Base-by-base conservation (phyloP, 768 basidiomycete genomes). In the Auricularia sp. region DNA sequence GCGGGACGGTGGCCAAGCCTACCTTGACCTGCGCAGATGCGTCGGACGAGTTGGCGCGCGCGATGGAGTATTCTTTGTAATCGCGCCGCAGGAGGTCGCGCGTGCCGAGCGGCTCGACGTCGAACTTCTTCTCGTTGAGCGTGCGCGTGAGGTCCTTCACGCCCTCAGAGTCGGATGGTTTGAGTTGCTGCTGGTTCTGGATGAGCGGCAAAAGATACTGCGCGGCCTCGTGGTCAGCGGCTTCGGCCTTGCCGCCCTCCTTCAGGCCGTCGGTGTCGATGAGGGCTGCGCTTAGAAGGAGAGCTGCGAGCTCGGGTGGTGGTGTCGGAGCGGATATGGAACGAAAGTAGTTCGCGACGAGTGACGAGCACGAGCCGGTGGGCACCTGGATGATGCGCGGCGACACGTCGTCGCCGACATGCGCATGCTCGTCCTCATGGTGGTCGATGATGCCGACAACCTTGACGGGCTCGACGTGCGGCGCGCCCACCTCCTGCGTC, bases 71-170 rank as follows among this genome's bases (percentile, higher is more conserved):
- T 68, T 96, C 87, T 73, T 99, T 98, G 80, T 94, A 99, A 75
- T 99, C 97, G n/a, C 97, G 79, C 12, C 93, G 81, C 3, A 99
- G 81, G 21, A 98, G 83, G 70, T 98, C 93, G 64, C 83, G 80
- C 0, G 85, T 84, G 7, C 76, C 77, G 18, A 98, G 79, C 66
- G 85, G 81, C 1, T 83, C 82, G 8, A 98, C 77, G 65, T 87
- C 83, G 3, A 70, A 69, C 72, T 98, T 99, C 75, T 83, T 84
- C 2, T 70, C 68, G 61, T 76, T 65, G 29, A 93, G 79, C 2
- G 74, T 72, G 42, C 72, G 70, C 2, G 81, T 77, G 14, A 92
- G 79, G 0, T 76, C 75, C 66, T 78, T 78, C 60, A 91, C 75
- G 3, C 76, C 77, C 43, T 76, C 73, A 3, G 6, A 4, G 1